phyloP scores from a whole-genome alignment of 805 yeast species.

The Candida nemodendra region DNA sequence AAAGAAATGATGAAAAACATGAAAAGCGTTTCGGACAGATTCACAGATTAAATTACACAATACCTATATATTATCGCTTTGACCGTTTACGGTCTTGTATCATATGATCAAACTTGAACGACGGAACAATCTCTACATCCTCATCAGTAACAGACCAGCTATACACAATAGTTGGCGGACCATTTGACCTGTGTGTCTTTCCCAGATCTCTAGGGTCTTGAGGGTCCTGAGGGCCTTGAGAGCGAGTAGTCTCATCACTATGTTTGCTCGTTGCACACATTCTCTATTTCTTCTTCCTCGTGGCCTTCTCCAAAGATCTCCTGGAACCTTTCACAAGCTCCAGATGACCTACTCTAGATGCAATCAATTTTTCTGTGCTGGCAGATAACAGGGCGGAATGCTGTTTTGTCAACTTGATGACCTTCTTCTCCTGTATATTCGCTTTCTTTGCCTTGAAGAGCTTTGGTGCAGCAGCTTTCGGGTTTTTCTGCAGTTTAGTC shows the following conservation, averaged over 20 bases:
- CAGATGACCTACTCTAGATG: conserved; percentile 90
- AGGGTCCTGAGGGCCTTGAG: no score
- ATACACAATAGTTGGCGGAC: no score
- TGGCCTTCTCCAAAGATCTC: conserved; percentile 69
- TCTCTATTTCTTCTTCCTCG: conserved; percentile 36
- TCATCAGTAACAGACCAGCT: conserved; percentile 27
- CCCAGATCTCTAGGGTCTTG: no score
- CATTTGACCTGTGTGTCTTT: no score
- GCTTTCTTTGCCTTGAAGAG: conserved; percentile 66
- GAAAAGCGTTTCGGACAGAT: conserved; percentile 9
- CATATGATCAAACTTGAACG: conserved; percentile 20
- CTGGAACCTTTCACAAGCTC: conserved; percentile 90
- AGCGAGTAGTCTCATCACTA: conserved; percentile 52
- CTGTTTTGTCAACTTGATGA: conserved; percentile 56
- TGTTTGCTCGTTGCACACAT: not conserved
- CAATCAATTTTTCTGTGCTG: conserved; percentile 79
- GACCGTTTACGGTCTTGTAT: no score
- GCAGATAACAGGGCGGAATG: conserved; percentile 53
- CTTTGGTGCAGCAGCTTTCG: conserved; percentile 73
- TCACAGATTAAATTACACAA: conserved; percentile 11
- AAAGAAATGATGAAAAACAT: conserved; percentile 24
- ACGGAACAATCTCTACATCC: conserved; percentile 18
- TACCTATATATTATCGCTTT: conserved; percentile 1
- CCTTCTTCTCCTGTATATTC: conserved; percentile 40
- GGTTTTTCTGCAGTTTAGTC: conserved; percentile 64